phyloP scores from a whole-genome alignment of 1,284 basidiomycete species.

The Cutaneotrichosporon cutaneum region DNA sequence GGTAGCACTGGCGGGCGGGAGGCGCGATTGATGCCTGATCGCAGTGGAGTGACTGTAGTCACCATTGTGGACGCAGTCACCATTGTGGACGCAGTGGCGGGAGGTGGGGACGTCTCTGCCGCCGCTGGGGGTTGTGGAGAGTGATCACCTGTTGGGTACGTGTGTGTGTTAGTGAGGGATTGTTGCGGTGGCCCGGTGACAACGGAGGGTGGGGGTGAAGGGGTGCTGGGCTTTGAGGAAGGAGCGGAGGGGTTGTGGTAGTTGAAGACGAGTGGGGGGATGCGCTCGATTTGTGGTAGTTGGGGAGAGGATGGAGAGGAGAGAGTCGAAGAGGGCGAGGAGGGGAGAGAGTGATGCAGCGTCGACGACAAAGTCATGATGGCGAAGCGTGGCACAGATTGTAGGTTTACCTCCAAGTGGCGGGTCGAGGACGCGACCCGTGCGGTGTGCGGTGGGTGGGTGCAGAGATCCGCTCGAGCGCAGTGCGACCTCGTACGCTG shows the following conservation, averaged over 20 bases:
- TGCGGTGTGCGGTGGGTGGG: background rate
- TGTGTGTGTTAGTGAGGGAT: background rate
- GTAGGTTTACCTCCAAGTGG: background rate
- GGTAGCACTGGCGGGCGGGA: conserved; percentile 6
- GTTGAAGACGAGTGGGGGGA: background rate
- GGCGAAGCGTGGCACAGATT: background rate
- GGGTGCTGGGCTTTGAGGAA: background rate
- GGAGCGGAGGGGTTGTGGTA: background rate
- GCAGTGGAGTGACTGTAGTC: background rate
- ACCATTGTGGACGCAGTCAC: conserved; percentile 3
- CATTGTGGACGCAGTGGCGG: background rate
- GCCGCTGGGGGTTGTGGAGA: background rate
- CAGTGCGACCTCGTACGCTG: background rate
- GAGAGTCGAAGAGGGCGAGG: background rate
- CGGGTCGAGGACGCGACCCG: background rate
- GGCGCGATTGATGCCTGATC: conserved; percentile 3
- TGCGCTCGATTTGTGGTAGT: background rate
- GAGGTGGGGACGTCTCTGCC: background rate
- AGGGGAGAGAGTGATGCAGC: background rate
- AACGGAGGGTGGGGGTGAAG: background rate
- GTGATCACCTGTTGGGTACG: background rate
- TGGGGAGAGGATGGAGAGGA: background rate
- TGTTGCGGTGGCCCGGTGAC: background rate
- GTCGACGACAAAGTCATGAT: background rate
- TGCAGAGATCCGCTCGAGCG: background rate